A percentile compares a stretch with the other conserved stretches of the same genome.
These are phyloP conservation scores for Ceratobasidium theobromae DNA, from an alignment of 1,284 basidiomycete species.

Conservation along the genomic window DNA sequence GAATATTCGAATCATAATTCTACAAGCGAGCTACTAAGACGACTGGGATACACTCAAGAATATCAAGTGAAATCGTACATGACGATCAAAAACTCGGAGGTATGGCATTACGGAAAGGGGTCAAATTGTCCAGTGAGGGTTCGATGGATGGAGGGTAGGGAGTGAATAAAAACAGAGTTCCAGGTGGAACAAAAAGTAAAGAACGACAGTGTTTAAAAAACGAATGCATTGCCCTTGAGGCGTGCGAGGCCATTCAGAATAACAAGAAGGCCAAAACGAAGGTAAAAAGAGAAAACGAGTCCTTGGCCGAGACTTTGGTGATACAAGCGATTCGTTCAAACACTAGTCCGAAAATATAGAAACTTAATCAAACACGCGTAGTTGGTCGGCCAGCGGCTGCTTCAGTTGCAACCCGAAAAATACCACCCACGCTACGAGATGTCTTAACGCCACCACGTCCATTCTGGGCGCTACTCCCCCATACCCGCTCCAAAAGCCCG, in stretches of 20 bases:
- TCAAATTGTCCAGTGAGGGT: not conserved
- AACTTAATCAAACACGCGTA: slow-evolving; percentile 5
- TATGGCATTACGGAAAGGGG: slow-evolving; percentile 26
- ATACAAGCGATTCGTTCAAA: slow-evolving; percentile 20
- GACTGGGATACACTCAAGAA: slow-evolving; percentile 1
- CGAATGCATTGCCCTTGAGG: slow-evolving; percentile 30
- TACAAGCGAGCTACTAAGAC: too few species aligned
- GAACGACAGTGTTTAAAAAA: slow-evolving; percentile 23
- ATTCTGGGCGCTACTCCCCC: not conserved
- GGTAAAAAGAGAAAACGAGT: not conserved
- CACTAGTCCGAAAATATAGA: not conserved
- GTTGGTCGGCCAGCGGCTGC: not conserved
- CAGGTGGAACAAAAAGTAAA: slow-evolving; percentile 2
- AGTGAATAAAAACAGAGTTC: not conserved
- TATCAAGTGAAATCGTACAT: not conserved
- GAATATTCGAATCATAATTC: too few species aligned
- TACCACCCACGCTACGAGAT: slow-evolving; percentile 24
- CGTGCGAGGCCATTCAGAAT: slow-evolving; percentile 1
- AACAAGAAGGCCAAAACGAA: slow-evolving; percentile 2
- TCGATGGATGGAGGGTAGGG: not conserved
- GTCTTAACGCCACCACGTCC: not conserved
- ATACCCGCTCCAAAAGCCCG: slow-evolving; percentile 21
- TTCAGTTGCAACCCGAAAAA: slow-evolving; percentile 10
- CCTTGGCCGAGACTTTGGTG: slow-evolving; percentile 27
- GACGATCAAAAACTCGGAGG: not conserved